Evolutionary conservation across 2,329 filamentous ascomycete species (phyloP).

Genomic region (Scedosporium dehoogii): DNA sequence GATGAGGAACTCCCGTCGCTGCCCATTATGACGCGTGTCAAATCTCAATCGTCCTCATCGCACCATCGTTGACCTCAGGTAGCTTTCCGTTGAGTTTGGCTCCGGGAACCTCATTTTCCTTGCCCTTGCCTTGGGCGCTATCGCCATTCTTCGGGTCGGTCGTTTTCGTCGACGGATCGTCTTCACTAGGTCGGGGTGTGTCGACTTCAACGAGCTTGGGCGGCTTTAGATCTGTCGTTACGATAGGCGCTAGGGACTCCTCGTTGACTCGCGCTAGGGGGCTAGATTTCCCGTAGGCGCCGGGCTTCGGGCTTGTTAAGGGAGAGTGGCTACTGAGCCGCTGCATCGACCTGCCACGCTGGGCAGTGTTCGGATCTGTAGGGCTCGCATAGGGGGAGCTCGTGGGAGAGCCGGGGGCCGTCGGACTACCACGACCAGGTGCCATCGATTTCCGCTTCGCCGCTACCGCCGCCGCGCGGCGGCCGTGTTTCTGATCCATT

Average conservation of each 20-base stretch:
- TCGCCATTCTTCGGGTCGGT: constrained; percentile 23
- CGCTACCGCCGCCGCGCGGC: constrained; percentile 29
- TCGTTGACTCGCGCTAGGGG: constrained; percentile 68
- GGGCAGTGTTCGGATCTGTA: constrained; percentile 45
- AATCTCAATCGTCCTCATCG: constrained; percentile 55
- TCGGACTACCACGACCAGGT: constrained; percentile 17
- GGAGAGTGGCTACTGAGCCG: constrained; percentile 56
- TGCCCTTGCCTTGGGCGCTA: constrained; percentile 25
- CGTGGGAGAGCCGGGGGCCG: constrained; percentile 29
- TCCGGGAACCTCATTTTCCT: constrained; percentile 20
- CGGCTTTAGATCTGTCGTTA: constrained; percentile 29
- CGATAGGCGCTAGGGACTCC: constrained; percentile 39
- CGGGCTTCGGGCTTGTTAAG: constrained; percentile 53
- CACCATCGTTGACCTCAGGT: constrained; percentile 33
- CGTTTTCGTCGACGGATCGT: constrained; percentile 24
- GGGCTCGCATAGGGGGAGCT: constrained; percentile 58
- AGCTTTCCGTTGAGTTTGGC: constrained; percentile 34
- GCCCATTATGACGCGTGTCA: constrained; percentile 19
- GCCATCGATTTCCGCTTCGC: constrained; percentile 44
- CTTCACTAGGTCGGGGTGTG: constrained; percentile 35
- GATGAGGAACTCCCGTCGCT: not conserved
- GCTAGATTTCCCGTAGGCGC: constrained; percentile 57
- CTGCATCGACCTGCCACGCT: constrained; percentile 62
- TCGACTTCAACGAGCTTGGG: constrained; percentile 47
- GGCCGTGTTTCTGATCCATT: constrained; percentile 87